These are phyloP conservation scores for Phytophthora quininea DNA, from an alignment of 352 stramenopile species.

Conservation along the genomic window DNA sequence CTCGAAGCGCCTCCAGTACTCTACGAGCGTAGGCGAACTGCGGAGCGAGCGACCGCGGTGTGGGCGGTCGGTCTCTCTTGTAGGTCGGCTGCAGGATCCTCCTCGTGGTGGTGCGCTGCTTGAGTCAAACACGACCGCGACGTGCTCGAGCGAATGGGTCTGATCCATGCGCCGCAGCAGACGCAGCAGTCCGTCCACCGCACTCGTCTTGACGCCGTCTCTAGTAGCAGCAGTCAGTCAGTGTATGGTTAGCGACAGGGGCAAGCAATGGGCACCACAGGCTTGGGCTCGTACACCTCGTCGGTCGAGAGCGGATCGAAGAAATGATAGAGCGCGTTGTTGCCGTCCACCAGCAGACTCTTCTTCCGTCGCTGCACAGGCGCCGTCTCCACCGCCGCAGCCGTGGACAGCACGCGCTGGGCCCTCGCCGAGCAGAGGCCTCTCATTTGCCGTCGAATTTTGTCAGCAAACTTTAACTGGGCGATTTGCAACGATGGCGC, in stretches of 20 bases:
- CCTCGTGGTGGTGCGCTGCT: slow-evolving; percentile 43
- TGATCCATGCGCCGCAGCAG: slow-evolving; percentile 56
- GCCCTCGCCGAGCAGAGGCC: background rate
- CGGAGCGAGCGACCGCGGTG: slow-evolving; percentile 35
- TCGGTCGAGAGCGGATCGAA: slow-evolving; percentile 48
- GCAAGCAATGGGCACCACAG: too few relatives aligned
- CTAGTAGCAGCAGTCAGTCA: slow-evolving; percentile 1
- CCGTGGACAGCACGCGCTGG: slow-evolving; percentile 15
- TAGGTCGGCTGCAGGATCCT: slow-evolving; percentile 60
- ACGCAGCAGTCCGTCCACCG: slow-evolving; percentile 49
- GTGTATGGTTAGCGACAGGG: too few relatives aligned
- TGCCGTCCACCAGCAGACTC: slow-evolving; percentile 63
- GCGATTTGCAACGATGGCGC: slow-evolving; percentile 4
- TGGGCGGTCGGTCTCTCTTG: slow-evolving; percentile 51
- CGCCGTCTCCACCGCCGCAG: slow-evolving; percentile 12
- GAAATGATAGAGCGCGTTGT: slow-evolving; percentile 69
- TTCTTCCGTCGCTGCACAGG: slow-evolving; percentile 42
- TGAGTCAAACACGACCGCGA: slow-evolving; percentile 71
- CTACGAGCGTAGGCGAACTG: slow-evolving; percentile 53
- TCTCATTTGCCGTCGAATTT: slow-evolving; percentile 8
- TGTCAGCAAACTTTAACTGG: too few relatives aligned
- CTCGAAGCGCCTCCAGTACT: slow-evolving; percentile 27
- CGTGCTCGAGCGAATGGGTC: slow-evolving; percentile 49
- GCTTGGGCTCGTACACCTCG: slow-evolving; percentile 33
- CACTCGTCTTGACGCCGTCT: slow-evolving; percentile 43